Conservation (phyloP, 2,329 filamentous ascomycete species). For the Phaeophleospora eucalypticola region DNA sequence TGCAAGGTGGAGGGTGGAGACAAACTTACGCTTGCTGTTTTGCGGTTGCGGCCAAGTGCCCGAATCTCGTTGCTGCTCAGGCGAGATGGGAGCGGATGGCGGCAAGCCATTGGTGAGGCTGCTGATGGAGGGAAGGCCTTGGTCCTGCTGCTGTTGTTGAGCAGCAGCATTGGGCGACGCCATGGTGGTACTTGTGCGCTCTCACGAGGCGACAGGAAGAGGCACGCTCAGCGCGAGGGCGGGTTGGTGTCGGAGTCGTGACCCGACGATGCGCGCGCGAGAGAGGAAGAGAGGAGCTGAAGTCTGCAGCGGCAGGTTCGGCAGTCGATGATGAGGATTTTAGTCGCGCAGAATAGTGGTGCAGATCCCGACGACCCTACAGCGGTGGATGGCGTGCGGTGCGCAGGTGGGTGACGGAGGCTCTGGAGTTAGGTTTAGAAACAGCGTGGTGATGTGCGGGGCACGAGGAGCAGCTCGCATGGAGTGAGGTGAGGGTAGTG, state of each 20-base stretch:
- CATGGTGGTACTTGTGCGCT: conserved; percentile 18
- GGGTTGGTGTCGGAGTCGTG: background rate
- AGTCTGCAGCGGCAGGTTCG: background rate
- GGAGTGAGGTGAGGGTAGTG: background rate
- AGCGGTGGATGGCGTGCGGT: background rate
- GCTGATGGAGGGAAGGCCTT: conserved; percentile 35
- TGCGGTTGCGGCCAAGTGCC: conserved; percentile 36
- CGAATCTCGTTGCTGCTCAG: conserved; percentile 34
- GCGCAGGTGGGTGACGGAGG: background rate
- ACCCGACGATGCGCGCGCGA: background rate
- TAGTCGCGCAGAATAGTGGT: conserved; percentile 8
- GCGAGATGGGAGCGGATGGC: conserved; percentile 27
- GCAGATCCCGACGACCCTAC: conserved; percentile 8
- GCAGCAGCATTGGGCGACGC: conserved; percentile 19
- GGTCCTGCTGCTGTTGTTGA: conserved; percentile 18
- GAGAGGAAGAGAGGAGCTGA: conserved; percentile 1
- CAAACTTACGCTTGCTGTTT: conserved; percentile 35
- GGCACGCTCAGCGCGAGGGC: conserved; percentile 2
- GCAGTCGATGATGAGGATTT: background rate
- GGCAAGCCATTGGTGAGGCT: conserved; percentile 36
- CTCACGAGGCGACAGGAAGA: conserved; percentile 3
- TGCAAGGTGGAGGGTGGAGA: conserved; percentile 6
- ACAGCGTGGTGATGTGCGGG: conserved; percentile 13
- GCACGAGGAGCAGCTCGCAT: background rate
- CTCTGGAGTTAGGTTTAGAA: conserved; percentile 6